Base-by-base conservation (phyloP, 2,329 filamentous ascomycete genomes). In the Endothia cerciana region DNA sequence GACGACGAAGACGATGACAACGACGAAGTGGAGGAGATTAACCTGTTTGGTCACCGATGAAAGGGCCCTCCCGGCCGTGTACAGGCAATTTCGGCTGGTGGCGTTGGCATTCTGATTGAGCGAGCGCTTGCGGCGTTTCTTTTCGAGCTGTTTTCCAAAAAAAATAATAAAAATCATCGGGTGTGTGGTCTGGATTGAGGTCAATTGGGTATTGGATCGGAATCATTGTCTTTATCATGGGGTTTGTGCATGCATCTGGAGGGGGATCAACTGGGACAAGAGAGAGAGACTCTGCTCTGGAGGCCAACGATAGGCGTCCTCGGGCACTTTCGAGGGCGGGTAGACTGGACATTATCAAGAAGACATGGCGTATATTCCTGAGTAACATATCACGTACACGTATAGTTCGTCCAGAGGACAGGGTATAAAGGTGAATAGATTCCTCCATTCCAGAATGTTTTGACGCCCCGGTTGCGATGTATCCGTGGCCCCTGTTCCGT, bases 1-100 rank as follows among this genome's bases (percentile, higher is more conserved):
- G 74, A 76, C 30, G 75, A 75, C 28, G 76, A 75, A 6, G 77
- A 92, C 91, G 73, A 76, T 2, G 76, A 77, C 25, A 78, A 83
- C 17, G 82, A 83, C 10, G 80, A 85, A 38, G 80, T 84, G 43
- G 81, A 85, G 38, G 79, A 83, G 61, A 83, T 87, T 62, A 72
- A 80, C 53, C 75, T 85, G 25, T 77, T 84, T 68, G 83, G 83
- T 33, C 83, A 85, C 70, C 74, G 80, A 49, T 67, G 59, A 43
- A 36, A 10, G 11, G 63, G 25, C 55, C 57, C n/a, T 57, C 40
- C 38, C 11, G 10, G 40, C 55, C 36, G 25, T 55, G 25, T 43
- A 56, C 10, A 30, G 30, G 45, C 51, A 36, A 38, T 8, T 55
- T 49, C 40, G 60, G 33, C 58, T 60, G 60, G 53, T 64, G 56